Percentiles rank a stretch among this genome's conserved stretches.
Conservation (phyloP, 2,329 filamentous ascomycete species). For the Paracoccidioides lutzii region DNA sequence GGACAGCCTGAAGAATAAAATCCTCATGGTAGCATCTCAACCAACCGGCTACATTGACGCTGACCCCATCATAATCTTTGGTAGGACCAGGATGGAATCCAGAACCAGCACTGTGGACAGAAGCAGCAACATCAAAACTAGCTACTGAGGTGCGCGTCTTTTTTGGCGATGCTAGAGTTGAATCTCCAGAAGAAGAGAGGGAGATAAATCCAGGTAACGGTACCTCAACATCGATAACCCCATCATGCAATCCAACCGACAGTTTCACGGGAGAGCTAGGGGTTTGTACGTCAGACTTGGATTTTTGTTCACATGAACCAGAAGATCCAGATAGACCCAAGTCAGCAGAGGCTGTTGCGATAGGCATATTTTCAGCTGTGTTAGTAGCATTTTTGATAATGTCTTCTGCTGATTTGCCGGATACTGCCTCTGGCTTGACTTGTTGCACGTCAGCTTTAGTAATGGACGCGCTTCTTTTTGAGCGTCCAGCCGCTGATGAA, state of each 20-base stretch:
- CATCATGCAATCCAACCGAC: conserved; percentile 41
- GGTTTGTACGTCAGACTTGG: conserved; percentile 17
- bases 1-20: conserved; percentile 46
- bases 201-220: conserved; percentile 41
- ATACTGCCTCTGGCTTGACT: neutral
- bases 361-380: conserved; percentile 24
- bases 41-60: conserved; percentile 45
- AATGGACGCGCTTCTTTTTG: neutral
- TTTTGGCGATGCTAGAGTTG: conserved; percentile 31
- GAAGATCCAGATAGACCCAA: conserved; percentile 12
- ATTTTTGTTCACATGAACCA: conserved; percentile 18
- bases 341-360: conserved; percentile 18
- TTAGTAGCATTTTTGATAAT: conserved; percentile 13
- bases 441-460: neutral
- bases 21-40: conserved; percentile 45
- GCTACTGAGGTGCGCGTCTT: conserved; percentile 36
- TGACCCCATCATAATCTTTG: conserved; percentile 33
- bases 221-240: conserved; percentile 49
- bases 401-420: conserved; percentile 2
- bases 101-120: conserved; percentile 27
- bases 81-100: conserved; percentile 19
- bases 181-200: conserved; percentile 34
- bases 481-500: conserved; percentile 7
- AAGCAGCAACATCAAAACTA: conserved; percentile 39
- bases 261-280: conserved; percentile 39